phyloP scores from a whole-genome alignment of 371 early-diverging fungal species.

The Mucor lusitanicus region DNA sequence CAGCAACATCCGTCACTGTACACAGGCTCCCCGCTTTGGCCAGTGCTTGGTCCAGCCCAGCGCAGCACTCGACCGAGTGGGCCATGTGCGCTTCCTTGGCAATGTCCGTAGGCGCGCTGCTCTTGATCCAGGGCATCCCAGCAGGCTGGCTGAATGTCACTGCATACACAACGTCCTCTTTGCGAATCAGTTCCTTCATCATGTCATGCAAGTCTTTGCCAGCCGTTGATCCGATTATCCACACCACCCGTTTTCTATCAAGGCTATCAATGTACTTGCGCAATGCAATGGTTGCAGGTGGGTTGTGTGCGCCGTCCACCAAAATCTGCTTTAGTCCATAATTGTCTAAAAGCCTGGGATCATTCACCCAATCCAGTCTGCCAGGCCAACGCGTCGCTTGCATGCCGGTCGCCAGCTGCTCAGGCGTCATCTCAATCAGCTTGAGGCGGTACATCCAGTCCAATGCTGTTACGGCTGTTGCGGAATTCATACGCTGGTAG shows the following conservation, averaged over 20 bases:
- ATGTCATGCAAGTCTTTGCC: conserved; percentile 72
- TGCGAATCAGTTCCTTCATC: conserved; percentile 53
- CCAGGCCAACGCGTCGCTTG: conserved; percentile 78
- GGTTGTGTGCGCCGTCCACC: conserved; percentile 92
- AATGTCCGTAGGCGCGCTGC: conserved; percentile 47
- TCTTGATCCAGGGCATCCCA: conserved; percentile 88
- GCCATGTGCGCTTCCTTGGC: conserved; percentile 17
- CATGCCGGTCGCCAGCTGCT: conserved; percentile 59
- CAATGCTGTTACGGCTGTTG: conserved; percentile 71
- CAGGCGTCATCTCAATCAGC: conserved; percentile 35
- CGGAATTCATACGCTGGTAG: conserved; percentile 81
- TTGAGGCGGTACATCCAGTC: conserved; percentile 41
- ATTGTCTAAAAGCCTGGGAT: not conserved
- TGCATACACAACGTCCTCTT: conserved; percentile 62
- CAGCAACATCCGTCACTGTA: conserved; percentile 47
- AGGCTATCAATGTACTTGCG: conserved; percentile 61
- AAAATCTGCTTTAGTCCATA: conserved; percentile 43
- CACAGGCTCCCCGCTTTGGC: conserved; percentile 7
- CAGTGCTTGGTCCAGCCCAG: conserved; percentile 27
- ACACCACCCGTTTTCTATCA: conserved; percentile 50
- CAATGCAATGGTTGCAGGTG: conserved; percentile 68
- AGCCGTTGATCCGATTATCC: conserved; percentile 78
- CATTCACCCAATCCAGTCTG: conserved; percentile 71
- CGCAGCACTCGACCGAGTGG: conserved; percentile 11
- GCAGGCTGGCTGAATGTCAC: conserved; percentile 76